Base-by-base conservation (phyloP, 1,139 yeast species). In the Sugiyamaella grinbergsii region DNA sequence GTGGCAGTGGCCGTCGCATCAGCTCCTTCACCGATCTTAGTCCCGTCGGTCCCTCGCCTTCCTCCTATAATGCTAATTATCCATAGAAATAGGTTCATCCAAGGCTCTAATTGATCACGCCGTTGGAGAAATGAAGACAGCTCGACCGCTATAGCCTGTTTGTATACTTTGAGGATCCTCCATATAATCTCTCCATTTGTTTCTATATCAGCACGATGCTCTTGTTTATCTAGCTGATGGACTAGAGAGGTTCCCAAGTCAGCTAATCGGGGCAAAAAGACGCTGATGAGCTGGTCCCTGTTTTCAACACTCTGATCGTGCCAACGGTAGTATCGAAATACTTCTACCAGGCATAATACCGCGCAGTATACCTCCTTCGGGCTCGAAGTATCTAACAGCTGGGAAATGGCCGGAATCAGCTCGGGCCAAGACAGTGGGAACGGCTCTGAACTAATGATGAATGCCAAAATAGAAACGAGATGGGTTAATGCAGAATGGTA, bases 121-220 rank as follows among this genome's bases (percentile, higher is more conserved):
- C 36, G 36, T 32, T 49, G 56, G 4, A 54, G 49, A 3, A 38
- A 34, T 19, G 44, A 47, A 18, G 31, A 32, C 2, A 49, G 48
- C 16, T 51, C 52, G 8, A 40, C 40, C 5, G 42, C 47, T 13
- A 53, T 51, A 4, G 54, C 50, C 18, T 42, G 40, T 31, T 54
- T 52, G 37, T 49, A 54, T 2, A 49, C 41, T 33, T 57, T 57
- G 26, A 53, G 39, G 16, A 56, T 48, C 42, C 53, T 56, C 60
- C 60, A 57, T 29, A 56, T 18, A 39, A 56, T 42, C 16, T 49
- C 54, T 7, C 49, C 55, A 4, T 51, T 51, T 24, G 40, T 37
- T 16, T 32, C 52, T 16, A 19, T 5, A 20, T 33, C 15, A 20
- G 26, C 38, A 11, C 18, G 34, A 11, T 37, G 37, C 2, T 37